Evolutionary conservation across 257 asterid species (phyloP).

Genomic region (Ajuga chamaepitys): DNA sequence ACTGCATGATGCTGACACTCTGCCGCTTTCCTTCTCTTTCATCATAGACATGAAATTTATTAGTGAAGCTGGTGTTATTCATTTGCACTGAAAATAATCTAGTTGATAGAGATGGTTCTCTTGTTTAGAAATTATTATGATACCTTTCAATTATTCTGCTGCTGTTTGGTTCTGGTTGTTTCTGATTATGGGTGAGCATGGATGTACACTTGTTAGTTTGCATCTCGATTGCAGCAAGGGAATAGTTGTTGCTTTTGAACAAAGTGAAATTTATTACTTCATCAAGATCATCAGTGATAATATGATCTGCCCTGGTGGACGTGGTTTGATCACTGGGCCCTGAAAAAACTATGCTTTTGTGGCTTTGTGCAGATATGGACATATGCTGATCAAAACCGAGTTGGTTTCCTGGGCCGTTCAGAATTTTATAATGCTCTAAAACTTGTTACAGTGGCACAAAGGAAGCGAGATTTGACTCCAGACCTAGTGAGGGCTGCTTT

Average conservation of each 20-base stretch:
- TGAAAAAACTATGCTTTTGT: conserved; percentile 6
- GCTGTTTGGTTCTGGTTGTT: background rate
- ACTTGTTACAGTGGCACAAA: conserved; percentile 97
- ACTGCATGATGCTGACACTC: conserved; percentile 3
- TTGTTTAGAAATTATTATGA: background rate
- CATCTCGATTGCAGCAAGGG: background rate
- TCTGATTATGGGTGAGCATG: conserved; percentile 6
- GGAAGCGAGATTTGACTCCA: conserved; percentile 77
- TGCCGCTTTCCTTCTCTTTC: background rate
- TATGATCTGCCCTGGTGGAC: background rate
- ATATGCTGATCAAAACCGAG: conserved; percentile 67
- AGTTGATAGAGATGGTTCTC: background rate
- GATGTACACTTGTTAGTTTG: background rate
- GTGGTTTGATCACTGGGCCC: conserved; percentile 5
- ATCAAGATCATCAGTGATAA: background rate
- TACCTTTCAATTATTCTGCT: background rate
- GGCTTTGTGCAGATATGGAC: conserved; percentile 69
- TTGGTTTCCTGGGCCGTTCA: conserved; percentile 73
- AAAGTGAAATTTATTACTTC: background rate
- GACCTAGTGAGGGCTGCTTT: conserved; percentile 93
- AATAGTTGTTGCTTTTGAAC: background rate
- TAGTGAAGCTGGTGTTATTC: conserved; percentile 1
- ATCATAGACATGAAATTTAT: background rate
- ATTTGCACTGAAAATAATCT: background rate
- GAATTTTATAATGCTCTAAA: conserved; percentile 92